Evolutionary conservation across 805 yeast genomes (phyloP).

Genomic region (Candida patagonica): DNA sequence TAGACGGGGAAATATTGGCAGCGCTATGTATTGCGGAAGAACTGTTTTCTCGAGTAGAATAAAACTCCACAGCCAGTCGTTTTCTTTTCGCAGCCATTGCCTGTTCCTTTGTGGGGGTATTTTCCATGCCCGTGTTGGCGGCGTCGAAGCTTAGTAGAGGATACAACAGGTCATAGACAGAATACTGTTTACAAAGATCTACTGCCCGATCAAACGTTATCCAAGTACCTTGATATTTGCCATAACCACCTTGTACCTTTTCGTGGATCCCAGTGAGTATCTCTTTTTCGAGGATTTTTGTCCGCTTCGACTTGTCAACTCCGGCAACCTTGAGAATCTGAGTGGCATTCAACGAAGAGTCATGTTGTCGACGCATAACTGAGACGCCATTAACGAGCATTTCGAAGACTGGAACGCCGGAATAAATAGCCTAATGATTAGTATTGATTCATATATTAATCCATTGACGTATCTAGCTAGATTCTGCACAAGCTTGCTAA

Average conservation of each 20-base stretch:
- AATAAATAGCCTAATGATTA: slow-evolving; percentile 37
- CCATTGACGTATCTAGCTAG: too few relatives aligned
- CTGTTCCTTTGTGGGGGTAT: slow-evolving; percentile 43
- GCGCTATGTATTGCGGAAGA: not conserved
- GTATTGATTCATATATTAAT: too few relatives aligned
- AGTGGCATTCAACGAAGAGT: slow-evolving; percentile 63
- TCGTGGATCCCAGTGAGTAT: slow-evolving; percentile 57
- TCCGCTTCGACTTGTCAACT: slow-evolving; percentile 53
- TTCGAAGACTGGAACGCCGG: slow-evolving; percentile 53
- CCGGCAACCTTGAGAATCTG: slow-evolving; percentile 63
- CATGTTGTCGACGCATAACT: slow-evolving; percentile 55
- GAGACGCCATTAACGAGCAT: slow-evolving; percentile 52
- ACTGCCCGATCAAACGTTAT: slow-evolving; percentile 52
- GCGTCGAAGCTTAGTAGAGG: slow-evolving; percentile 43
- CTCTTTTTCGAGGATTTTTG: slow-evolving; percentile 55
- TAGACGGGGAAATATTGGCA: not conserved
- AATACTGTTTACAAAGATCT: slow-evolving; percentile 51
- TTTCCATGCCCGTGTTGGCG: slow-evolving; percentile 26
- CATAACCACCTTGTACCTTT: slow-evolving; percentile 65
- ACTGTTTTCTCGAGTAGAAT: not conserved
- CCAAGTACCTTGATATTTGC: slow-evolving; percentile 74
- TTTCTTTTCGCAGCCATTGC: slow-evolving; percentile 33
- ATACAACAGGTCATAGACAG: slow-evolving; percentile 41
- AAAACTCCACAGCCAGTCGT: slow-evolving; percentile 3
- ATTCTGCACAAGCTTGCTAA: too few relatives aligned